Evolutionary conservation across 225 moss, liverwort and hornwort species (phyloP), one percentile per base, ranked within the genome.

Genomic region (Ulota crispa): DNA sequence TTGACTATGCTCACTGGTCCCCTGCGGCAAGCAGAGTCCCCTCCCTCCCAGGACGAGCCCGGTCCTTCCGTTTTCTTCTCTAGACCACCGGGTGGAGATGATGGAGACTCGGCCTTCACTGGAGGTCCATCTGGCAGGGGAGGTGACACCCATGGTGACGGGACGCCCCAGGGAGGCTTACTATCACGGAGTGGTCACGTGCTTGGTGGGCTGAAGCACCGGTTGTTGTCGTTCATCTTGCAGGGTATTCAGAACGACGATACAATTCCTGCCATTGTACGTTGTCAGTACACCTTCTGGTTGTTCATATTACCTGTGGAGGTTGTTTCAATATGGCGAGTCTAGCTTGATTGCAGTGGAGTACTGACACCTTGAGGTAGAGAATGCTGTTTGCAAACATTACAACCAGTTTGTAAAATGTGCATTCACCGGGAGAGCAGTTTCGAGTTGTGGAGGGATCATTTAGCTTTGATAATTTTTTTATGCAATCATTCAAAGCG

Each of bases 181-280:
- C 20, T 8, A 13, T 56, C 47, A 43, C 74, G 70, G 19, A 85
- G 78, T 50, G 70, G 80, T 5, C 90, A 88, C 72, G 76, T 93
- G 10, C 76, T 95, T 63, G 91, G 95, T 31, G 92, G 93, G 20
- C 86, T 97, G 10, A 97, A 95, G 84, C 96, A 97, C 79, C 87
- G 95, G n/a, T 45, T 97, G 81, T 85, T 97, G 45, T 93, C 96
- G 3, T 97, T 91, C 81, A 93, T 95, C 77, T 91, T 91, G 80
- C 91, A 89, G 82, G 77, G 73, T 7, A 86, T 86, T 20, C 81
- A 78, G 72, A 82, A 92, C 81, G 84, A 83, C 70, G 77, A 92
- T 59, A 76, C 80, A 43, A 65, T 50, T 23, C 89, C 90, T 64
- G 78, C 82, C 9, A 21, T 55, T 19, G 93, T 96, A 89, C 56